These are phyloP conservation scores for Thermothielavioides terrestris DNA, from an alignment of 495 filamentous ascomycete species.

Conservation along the genomic window DNA sequence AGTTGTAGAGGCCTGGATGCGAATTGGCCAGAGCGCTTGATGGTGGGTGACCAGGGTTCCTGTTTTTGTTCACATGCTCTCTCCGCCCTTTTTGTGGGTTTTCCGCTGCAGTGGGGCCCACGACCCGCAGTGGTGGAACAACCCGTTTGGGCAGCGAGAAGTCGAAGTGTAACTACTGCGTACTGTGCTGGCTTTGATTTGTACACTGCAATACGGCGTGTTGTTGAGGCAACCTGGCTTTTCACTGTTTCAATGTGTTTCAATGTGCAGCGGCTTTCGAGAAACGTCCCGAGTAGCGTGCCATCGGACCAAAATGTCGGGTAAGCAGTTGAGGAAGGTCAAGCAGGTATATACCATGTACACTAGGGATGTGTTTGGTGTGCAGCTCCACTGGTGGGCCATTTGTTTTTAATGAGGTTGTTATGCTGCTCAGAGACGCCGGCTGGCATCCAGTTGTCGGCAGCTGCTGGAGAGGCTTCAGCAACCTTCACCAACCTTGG, in stretches of 20 bases:
- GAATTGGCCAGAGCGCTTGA: not conserved
- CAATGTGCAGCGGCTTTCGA: too few relatives aligned
- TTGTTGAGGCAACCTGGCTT: too few relatives aligned
- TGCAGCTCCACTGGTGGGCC: conserved; percentile 6
- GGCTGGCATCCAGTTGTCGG: not conserved
- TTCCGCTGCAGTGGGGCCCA: conserved; percentile 3
- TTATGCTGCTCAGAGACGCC: conserved; percentile 4
- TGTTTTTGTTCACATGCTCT: conserved; percentile 15
- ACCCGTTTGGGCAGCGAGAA: too few relatives aligned
- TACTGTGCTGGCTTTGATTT: too few relatives aligned
- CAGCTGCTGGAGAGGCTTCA: not conserved
- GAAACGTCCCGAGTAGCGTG: too few relatives aligned
- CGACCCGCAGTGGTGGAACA: too few relatives aligned
- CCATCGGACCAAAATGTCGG: too few relatives aligned
- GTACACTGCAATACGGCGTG: too few relatives aligned
- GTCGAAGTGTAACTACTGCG: too few relatives aligned
- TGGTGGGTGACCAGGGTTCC: conserved; percentile 2
- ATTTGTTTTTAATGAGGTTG: conserved; percentile 14
- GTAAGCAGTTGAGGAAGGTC: too few relatives aligned
- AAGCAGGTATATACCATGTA: not conserved
- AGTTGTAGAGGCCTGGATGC: not conserved
- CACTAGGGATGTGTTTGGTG: not conserved
- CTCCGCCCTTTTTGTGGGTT: conserved; percentile 3
- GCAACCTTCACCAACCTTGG: not conserved
- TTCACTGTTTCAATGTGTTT: too few relatives aligned